A percentile compares a stretch with the other conserved stretches of the same genome.
Conservation (phyloP, 805 yeast species). For the Starmerella geochares region DNA sequence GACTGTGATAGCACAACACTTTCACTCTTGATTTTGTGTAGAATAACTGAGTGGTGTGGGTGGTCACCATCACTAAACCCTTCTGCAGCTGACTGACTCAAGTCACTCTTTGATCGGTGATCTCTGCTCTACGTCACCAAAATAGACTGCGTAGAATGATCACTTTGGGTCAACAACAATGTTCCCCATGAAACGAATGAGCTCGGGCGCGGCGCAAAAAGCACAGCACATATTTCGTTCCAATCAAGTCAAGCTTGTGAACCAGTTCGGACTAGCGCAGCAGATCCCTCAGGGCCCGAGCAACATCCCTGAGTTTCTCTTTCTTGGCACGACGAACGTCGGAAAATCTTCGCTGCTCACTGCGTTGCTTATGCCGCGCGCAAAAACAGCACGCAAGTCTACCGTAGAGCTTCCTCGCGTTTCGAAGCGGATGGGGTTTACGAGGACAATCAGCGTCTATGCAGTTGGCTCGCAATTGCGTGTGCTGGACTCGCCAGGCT, state of each 20-base stretch:
- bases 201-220: conserved; percentile 22
- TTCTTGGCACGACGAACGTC: conserved; percentile 74
- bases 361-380: conserved; percentile 34
- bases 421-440: conserved; percentile 42
- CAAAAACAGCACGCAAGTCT: conserved; percentile 26
- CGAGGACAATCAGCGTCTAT: conserved; percentile 58
- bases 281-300: conserved; percentile 18
- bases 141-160: no score
- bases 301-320: conserved; percentile 57
- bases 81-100: no score
- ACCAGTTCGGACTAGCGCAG: conserved; percentile 29
- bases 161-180: no score
- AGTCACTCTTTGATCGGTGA: no score
- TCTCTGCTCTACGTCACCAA: no score
- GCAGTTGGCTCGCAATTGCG: conserved; percentile 54
- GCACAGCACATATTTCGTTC: conserved; percentile 27
- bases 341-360: conserved; percentile 77
- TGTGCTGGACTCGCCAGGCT: conserved; percentile 82
- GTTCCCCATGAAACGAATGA: background rate
- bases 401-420: conserved; percentile 37
- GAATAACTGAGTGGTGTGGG: no score
- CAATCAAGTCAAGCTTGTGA: conserved; percentile 26
- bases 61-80: no score
- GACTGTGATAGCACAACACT: no score
- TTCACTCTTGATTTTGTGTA: no score